Conservation (phyloP, 2,329 filamentous ascomycete species). For the Bipolaris zeicola region DNA sequence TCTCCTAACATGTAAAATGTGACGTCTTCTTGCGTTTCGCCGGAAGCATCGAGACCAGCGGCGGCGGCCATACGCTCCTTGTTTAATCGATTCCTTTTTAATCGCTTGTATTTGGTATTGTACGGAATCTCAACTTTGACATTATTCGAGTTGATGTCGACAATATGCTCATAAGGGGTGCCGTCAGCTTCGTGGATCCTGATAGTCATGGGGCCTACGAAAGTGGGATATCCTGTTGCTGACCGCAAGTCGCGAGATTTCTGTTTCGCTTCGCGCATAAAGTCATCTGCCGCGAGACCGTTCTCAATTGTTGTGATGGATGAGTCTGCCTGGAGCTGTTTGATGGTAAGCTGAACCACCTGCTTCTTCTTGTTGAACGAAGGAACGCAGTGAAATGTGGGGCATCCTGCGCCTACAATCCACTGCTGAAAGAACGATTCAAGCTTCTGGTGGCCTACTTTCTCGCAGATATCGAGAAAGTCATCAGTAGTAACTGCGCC, state of each 20-base stretch:
- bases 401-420: constrained; percentile 87
- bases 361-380: constrained; percentile 98
- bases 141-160: constrained; percentile 87
- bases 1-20: constrained; percentile 92
- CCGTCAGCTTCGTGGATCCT: constrained; percentile 97
- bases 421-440: constrained; percentile 94
- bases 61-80: constrained; percentile 75
- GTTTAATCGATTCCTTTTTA: constrained; percentile 84
- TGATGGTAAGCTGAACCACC: constrained; percentile 88
- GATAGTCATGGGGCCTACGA: constrained; percentile 96
- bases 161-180: constrained; percentile 96
- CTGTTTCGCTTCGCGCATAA: constrained; percentile 85
- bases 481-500: constrained; percentile 73
- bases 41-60: constrained; percentile 65
- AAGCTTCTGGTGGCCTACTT: constrained; percentile 82
- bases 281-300: constrained; percentile 70
- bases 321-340: constrained; percentile 60
- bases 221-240: constrained; percentile 74
- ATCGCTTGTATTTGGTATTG: constrained; percentile 97
- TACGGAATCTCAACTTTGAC: constrained; percentile 95
- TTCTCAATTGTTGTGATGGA: constrained; percentile 34
- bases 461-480: constrained; percentile 85
- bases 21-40: constrained; percentile 74
- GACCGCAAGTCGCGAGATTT: constrained; percentile 71
- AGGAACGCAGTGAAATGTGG: constrained; percentile 82